Evolutionary conservation across 768 basidiomycete genomes (phyloP).

Genomic region (Lentinula boryana): DNA sequence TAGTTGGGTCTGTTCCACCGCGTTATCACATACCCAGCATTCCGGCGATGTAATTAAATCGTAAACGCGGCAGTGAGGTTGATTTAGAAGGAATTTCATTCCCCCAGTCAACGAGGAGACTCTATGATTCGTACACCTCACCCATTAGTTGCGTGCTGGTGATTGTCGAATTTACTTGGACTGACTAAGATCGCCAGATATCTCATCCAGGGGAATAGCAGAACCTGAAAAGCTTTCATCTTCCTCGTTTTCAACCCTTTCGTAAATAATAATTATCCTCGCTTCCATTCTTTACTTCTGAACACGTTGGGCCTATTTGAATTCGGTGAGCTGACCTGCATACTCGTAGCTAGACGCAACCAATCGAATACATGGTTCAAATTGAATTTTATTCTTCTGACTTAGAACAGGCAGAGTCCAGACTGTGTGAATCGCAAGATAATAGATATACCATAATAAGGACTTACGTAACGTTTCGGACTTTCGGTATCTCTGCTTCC

Average conservation of each 20-base stretch:
- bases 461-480: not conserved
- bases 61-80: not conserved
- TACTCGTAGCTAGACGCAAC: no score
- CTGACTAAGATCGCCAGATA: slow-evolving; percentile 13
- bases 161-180: not conserved
- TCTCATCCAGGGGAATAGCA: slow-evolving; percentile 14
- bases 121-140: slow-evolving; percentile 49
- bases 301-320: no score
- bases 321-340: no score
- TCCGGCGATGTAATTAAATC: not conserved
- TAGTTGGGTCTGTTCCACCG: slow-evolving; percentile 24
- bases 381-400: no score
- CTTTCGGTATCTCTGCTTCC: not conserved
- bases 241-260: no score
- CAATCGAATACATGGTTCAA: no score
- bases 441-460: not conserved
- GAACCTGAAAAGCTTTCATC: no score
- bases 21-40: not conserved
- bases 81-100: not conserved
- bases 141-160: slow-evolving; percentile 50
- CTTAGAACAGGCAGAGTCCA: no score
- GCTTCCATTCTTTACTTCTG: no score
- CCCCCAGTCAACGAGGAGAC: no score
- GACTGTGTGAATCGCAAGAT: not conserved
- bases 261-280: no score